Conservation (phyloP, 352 stramenopile species). For the Phytophthora boehmeriae region DNA sequence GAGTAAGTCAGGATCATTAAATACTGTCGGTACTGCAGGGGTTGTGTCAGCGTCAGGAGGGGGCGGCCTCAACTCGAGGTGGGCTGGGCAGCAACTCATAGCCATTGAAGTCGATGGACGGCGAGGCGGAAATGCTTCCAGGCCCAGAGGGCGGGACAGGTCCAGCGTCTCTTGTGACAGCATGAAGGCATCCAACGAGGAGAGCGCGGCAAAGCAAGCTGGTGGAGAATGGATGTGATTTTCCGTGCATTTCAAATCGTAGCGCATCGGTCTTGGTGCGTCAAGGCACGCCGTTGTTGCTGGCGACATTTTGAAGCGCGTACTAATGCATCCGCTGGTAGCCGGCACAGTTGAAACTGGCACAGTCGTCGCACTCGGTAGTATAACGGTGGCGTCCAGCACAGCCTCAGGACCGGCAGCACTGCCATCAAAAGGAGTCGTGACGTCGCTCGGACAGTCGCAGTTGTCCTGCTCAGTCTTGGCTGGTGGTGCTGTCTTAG, state of each 20-base stretch:
- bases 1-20: slow-evolving; percentile 20
- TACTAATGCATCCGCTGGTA: slow-evolving; percentile 3
- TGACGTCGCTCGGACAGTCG: slow-evolving; percentile 35
- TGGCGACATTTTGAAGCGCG: slow-evolving; percentile 27
- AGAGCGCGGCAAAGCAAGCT: slow-evolving; percentile 53
- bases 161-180: slow-evolving; percentile 44
- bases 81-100: slow-evolving; percentile 41
- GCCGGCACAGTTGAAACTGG: slow-evolving; percentile 11
- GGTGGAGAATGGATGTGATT: slow-evolving; percentile 65
- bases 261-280: slow-evolving; percentile 34
- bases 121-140: slow-evolving; percentile 37
- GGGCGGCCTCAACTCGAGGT: slow-evolving; percentile 39
- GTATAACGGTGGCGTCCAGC: slow-evolving; percentile 22
- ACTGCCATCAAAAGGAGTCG: slow-evolving; percentile 16
- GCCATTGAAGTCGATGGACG: slow-evolving; percentile 33
- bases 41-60: slow-evolving; percentile 16
- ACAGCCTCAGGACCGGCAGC: slow-evolving; percentile 5
- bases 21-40: slow-evolving; percentile 6
- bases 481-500: slow-evolving; percentile 1
- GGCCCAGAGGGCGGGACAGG: slow-evolving; percentile 28
- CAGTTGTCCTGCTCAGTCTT: slow-evolving; percentile 24
- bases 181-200: slow-evolving; percentile 50
- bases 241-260: slow-evolving; percentile 61
- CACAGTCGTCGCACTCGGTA: slow-evolving; percentile 1
- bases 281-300: slow-evolving; percentile 22